Conservation (phyloP, 2,329 filamentous ascomycete genomes). For the Neonectria ditissima region DNA sequence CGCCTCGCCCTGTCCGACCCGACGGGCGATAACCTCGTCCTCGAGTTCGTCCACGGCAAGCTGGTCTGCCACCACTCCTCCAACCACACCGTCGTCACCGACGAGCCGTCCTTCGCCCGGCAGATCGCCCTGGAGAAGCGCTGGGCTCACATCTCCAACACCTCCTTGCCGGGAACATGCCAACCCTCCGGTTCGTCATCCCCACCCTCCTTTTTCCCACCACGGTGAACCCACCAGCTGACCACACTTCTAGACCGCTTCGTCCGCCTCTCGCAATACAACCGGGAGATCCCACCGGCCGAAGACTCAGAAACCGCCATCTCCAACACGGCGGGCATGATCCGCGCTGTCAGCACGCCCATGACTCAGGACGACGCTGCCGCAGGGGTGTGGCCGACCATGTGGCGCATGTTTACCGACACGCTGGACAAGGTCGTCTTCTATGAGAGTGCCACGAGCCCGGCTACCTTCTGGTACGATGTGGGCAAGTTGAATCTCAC, state of each 20-base stretch:
- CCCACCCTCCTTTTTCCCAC: too few species aligned
- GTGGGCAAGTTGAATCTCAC: constrained; percentile 18
- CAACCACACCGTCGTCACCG: constrained; percentile 30
- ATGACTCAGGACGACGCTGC: constrained; percentile 8
- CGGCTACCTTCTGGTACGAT: constrained; percentile 25
- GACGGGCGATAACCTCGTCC: constrained; percentile 29
- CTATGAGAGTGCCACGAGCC: constrained; percentile 32
- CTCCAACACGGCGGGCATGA: constrained; percentile 31
- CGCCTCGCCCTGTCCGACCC: constrained; percentile 30
- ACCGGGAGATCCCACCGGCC: constrained; percentile 21
- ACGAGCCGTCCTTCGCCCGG: constrained; percentile 30
- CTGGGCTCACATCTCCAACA: constrained; percentile 17
- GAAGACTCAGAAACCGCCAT: constrained; percentile 24
- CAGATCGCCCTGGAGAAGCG: constrained; percentile 21
- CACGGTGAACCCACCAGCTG: neutral
- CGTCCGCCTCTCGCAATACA: constrained; percentile 30
- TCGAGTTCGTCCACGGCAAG: constrained; percentile 29
- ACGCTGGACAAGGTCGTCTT: constrained; percentile 15
- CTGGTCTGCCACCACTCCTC: constrained; percentile 30
- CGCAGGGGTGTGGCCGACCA: constrained; percentile 29
- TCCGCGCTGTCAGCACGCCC: constrained; percentile 34
- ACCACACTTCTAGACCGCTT: constrained; percentile 25
- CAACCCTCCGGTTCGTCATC: constrained; percentile 19
- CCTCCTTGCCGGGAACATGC: constrained; percentile 22
- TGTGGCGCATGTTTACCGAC: constrained; percentile 34